A percentile compares a stretch with the other conserved stretches of the same genome.
These are phyloP conservation scores for Aspergillus panamensis DNA, from an alignment of 495 filamentous ascomycete species.

Conservation along the genomic window DNA sequence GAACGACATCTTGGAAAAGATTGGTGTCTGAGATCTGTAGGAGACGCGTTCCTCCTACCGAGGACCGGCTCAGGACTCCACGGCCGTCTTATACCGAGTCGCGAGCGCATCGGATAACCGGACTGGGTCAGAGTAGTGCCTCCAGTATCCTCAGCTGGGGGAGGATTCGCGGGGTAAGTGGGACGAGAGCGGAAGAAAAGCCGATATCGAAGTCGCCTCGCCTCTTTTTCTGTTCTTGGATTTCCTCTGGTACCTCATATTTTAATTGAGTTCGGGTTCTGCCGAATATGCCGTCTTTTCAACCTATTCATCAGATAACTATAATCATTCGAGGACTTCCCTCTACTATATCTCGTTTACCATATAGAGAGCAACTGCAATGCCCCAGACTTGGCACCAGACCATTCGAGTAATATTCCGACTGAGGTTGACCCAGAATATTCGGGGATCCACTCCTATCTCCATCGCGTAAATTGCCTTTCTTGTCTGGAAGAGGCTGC, in stretches of 20 bases:
- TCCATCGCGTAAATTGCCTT: neutral
- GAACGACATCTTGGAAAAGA: constrained; percentile 34
- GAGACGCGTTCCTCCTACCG: neutral
- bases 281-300: too few species aligned
- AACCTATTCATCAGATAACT: neutral
- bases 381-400: neutral
- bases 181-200: constrained; percentile 1
- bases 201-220: neutral
- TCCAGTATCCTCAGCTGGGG: neutral
- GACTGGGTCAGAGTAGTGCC: neutral
- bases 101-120: neutral
- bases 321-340: neutral
- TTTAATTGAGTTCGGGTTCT: too few species aligned
- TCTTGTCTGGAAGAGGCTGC: neutral
- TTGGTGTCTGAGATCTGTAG: neutral
- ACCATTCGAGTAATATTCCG: constrained; percentile 2
- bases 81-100: neutral
- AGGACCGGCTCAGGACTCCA: neutral
- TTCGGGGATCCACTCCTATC: neutral
- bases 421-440: neutral
- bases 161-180: neutral
- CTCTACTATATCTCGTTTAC: neutral
- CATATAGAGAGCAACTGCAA: neutral
- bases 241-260: too few species aligned
- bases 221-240: neutral